Base-by-base conservation (phyloP, 768 basidiomycete genomes). In the Serendipita vermifera region DNA sequence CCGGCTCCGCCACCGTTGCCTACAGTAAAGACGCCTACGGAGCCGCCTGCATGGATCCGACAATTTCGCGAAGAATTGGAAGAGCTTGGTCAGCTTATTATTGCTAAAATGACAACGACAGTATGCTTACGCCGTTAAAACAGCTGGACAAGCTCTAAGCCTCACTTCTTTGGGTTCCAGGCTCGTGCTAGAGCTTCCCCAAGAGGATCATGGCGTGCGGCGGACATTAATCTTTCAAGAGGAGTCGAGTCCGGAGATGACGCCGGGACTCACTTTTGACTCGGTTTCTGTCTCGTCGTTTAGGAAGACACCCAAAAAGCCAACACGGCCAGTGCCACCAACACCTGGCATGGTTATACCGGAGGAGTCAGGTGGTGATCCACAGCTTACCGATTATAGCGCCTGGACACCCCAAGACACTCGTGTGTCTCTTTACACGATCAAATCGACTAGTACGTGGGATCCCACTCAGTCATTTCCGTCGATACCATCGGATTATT, bases 401-500 rank as follows among this genome's bases (percentile, higher is more conserved):
- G 29, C 46, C 20, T 29, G 46, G 46, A 31, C 32, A 51, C 27
- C 26, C 26, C 46, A 29, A 51, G 46, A 29, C 27, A 22, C 35
- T n/a, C 26, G 27, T 15, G 46, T 27, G 46, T 51, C 46, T 20
- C 46, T 51, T 5, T 51, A 51, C 32, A 51, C 46, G 46, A 51
- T 51, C 46, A 4, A 51, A n/a, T 51, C 46, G 9, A 22, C n/a
- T n/a, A 24, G 22, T 15, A 51, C 46, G 22, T 51, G 26, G 26
- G 46, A 51, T 31, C 46, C 46, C 22, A 31, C 17, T 31, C 46
- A 51, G 24, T 7, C 17, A 7, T 27, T 51, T 51, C 46, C 46
- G 32, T 51, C 46, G 5, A 51, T 51, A n/a, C 46, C 46, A 22
- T n/a, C n/a, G n/a, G 46, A 51, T 51, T 51, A 51, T 31, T 51